Base-by-base conservation (phyloP, 352 stramenopile genomes). In the Pelagophyceae sp. region DNA sequence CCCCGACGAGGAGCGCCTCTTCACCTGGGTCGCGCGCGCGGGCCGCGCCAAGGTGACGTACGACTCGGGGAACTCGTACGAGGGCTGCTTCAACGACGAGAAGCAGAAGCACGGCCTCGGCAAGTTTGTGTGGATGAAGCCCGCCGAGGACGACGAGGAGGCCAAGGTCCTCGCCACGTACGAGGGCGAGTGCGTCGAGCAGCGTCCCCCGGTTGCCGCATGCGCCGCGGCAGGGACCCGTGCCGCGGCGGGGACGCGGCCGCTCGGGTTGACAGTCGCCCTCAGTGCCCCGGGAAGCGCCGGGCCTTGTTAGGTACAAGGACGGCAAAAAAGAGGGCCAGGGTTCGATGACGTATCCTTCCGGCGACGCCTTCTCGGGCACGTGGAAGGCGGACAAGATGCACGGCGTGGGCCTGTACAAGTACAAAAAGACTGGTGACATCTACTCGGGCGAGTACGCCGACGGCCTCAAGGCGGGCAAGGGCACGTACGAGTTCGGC, bases 271-370 rank as follows among this genome's bases (percentile, higher is more conserved):
- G n/a, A n/a, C n/a, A n/a, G n/a, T n/a, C n/a, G n/a, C n/a, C n/a
- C n/a, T n/a, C n/a, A n/a, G n/a, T n/a, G n/a, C n/a, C n/a, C n/a
- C n/a, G n/a, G n/a, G n/a, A n/a, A n/a, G n/a, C n/a, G n/a, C n/a
- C n/a, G n/a, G n/a, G n/a, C n/a, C n/a, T n/a, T 54, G 11, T 54
- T 54, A 54, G 45, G 45, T 96, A 96, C 79, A 85, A 89, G 40
- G 85, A 93, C 75, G 90, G 92, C 38, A 85, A 83, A 80, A 93
- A 92, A 82, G 83, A 88, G 27, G 92, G 91, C 45, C 79, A 92
- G 0, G 92, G 92, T n/a, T 94, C 93, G 79, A 96, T 96, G 90
- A 89, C 84, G 5, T 96, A 94, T 75, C 89, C 90, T 0, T 94
- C 94, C 71, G 91, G 90, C 37, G 90, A 96, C 75, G 84, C 84